Conservation (phyloP, 805 yeast species). For the Groenewaldozyma salmanticensis region DNA sequence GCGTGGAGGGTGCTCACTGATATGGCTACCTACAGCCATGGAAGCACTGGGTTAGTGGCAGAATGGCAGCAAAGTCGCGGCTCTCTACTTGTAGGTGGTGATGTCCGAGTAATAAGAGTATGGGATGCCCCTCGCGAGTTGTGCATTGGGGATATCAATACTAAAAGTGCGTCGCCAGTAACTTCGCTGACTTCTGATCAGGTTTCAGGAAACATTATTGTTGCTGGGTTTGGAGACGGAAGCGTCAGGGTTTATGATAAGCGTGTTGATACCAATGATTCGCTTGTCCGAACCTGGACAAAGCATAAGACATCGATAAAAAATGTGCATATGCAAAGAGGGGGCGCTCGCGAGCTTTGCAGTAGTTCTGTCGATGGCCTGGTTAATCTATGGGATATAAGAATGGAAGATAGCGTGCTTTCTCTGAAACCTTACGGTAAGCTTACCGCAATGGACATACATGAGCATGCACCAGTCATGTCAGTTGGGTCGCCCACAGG, state of each 20-base stretch:
- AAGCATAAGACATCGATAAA: conserved; percentile 43
- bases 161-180: conserved; percentile 80
- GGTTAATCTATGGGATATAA: conserved; percentile 85
- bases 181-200: conserved; percentile 90
- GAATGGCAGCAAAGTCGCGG: conserved; percentile 99
- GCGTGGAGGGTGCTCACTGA: conserved; percentile 94
- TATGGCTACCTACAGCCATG: conserved; percentile 57
- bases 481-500: conserved; percentile 70
- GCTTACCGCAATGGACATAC: conserved; percentile 67
- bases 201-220: conserved; percentile 81
- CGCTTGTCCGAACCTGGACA: conserved; percentile 79
- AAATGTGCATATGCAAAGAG: conserved; percentile 91
- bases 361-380: conserved; percentile 72
- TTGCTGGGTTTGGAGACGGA: conserved; percentile 91
- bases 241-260: conserved; percentile 84
- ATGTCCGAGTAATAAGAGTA: conserved; percentile 77
- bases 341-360: conserved; percentile 83
- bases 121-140: conserved; percentile 97
- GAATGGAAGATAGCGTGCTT: conserved; percentile 56
- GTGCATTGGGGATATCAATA: conserved; percentile 80
- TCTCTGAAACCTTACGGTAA: conserved; percentile 38
- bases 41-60: conserved; percentile 72
- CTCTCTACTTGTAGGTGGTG: conserved; percentile 84
- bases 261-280: conserved; percentile 71
- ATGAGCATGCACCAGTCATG: conserved; percentile 93